Base-by-base conservation (phyloP, 108 stramenopile species). In the Seminavis robusta region DNA sequence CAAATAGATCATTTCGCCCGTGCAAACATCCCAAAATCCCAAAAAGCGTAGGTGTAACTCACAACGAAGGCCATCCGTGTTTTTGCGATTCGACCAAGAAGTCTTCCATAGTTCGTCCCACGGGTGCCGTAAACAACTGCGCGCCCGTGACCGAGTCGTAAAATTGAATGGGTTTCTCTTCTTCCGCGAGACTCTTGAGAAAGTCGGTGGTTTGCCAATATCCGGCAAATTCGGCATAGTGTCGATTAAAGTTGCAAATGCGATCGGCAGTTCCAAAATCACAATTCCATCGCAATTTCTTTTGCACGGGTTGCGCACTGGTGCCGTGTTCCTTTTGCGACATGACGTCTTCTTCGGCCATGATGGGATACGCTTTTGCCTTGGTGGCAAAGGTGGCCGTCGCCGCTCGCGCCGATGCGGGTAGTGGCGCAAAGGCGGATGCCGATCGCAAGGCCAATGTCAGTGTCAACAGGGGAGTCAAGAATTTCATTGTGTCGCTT, bases 81-180 rank as follows among this genome's bases (percentile, higher is more conserved):
- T 57, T 52, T 39, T 52, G 25, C 1, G 59, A 63, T 61, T 94
- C 92, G 47, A 64, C 56, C 13, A 88, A 17, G 61, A 85, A 94
- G 8, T 86, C 78, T 15, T 84, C 83, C 68, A 81, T 81, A 34
- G 60, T 75, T 4, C 92, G 69, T 38, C 80, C 85, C 23, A 67
- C 41, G 25, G 92, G 92, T 11, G 88, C 87, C 7, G 63, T 76
- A 69, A 90, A 94, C 44, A 88, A 58, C 8, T 67, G 71, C 32
- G 78, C 71, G 41, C 92, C 92, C 15, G 86, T 85, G 37, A 84
- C 83, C 41, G 71, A 74, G 56, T 94, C 92, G 65, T 86, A 94
- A 56, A 83, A 94, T 28, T 83, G 44, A 30, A 78, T 81, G n/a
- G 79, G 80, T 25, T 56, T 25, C 1, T 28, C 37, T 37, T 62